These are phyloP conservation scores for Mycena galericulata DNA, from an alignment of 768 basidiomycete genomes.

Conservation along the genomic window DNA sequence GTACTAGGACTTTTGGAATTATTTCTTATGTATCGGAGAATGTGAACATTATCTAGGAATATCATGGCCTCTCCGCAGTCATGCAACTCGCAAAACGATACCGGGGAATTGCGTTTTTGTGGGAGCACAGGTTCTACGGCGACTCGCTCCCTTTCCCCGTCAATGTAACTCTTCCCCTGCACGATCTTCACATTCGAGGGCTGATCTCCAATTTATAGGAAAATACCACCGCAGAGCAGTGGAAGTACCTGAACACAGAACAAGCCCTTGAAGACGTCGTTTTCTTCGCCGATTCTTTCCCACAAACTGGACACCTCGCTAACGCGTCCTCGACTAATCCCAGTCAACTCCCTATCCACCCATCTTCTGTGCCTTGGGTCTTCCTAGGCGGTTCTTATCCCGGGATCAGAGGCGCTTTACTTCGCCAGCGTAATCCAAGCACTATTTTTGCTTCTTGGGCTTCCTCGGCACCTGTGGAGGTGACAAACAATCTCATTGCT, in stretches of 20 bases:
- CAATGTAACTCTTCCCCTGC: slow-evolving; percentile 46
- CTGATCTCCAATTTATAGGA: slow-evolving; percentile 42
- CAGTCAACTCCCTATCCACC: slow-evolving; percentile 47
- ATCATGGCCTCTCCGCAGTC: slow-evolving; percentile 60
- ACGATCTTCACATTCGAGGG: too few relatives aligned
- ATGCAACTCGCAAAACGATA: slow-evolving; percentile 62
- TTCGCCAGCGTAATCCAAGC: slow-evolving; percentile 60
- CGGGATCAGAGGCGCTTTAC: slow-evolving; percentile 56
- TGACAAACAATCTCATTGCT: background rate
- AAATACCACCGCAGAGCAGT: slow-evolving; percentile 59
- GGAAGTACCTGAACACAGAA: slow-evolving; percentile 61
- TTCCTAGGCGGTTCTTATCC: slow-evolving; percentile 65
- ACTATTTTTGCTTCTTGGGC: slow-evolving; percentile 62
- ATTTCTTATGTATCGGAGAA: background rate
- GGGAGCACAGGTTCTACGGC: slow-evolving; percentile 66
- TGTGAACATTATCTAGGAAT: slow-evolving; percentile 47
- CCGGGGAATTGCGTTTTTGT: slow-evolving; percentile 59
- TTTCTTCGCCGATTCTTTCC: slow-evolving; percentile 59
- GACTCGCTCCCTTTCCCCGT: slow-evolving; percentile 60
- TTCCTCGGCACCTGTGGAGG: slow-evolving; percentile 59
- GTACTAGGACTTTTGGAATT: slow-evolving; percentile 34
- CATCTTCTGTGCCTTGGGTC: slow-evolving; percentile 58
- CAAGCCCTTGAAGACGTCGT: slow-evolving; percentile 64
- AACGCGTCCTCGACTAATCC: slow-evolving; percentile 30
- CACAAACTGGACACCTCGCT: slow-evolving; percentile 12